phyloP scores from a whole-genome alignment of 805 yeast species.

The Yamadazyma insecticola region DNA sequence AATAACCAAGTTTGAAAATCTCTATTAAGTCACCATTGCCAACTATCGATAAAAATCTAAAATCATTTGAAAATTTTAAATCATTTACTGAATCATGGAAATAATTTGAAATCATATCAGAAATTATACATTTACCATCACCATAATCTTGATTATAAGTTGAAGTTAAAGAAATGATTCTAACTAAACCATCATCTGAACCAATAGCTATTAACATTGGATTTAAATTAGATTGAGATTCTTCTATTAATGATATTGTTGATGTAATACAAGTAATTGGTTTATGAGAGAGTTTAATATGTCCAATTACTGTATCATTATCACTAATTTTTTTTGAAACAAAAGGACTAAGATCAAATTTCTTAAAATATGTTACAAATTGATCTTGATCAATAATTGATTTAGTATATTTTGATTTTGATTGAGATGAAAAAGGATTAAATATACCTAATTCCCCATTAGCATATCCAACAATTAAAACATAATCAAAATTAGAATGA shows the following conservation, averaged over 20 bases:
- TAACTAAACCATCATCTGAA: slow-evolving; percentile 60
- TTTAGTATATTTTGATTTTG: slow-evolving; percentile 11
- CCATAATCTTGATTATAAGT: slow-evolving; percentile 27
- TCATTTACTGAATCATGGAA: slow-evolving; percentile 59
- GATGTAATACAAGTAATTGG: slow-evolving; percentile 49
- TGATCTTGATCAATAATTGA: slow-evolving; percentile 22
- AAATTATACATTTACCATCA: slow-evolving; percentile 18
- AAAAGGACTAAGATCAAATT: slow-evolving; percentile 31
- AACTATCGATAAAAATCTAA: slow-evolving; percentile 41
- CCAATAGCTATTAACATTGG: slow-evolving; percentile 49
- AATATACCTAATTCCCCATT: slow-evolving; percentile 58
- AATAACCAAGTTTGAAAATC: slow-evolving; percentile 36
- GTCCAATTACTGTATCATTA: slow-evolving; percentile 32
- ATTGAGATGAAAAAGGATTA: slow-evolving; percentile 23
- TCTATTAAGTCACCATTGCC: slow-evolving; percentile 53
- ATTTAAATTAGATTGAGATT: slow-evolving; percentile 19
- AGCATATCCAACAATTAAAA: slow-evolving; percentile 54
- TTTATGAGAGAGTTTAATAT: slow-evolving; percentile 55
- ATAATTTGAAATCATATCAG: slow-evolving; percentile 59
- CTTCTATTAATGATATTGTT: slow-evolving; percentile 16
- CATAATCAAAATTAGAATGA: slow-evolving; percentile 36
- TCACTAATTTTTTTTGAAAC: slow-evolving; percentile 4
- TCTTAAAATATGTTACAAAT: slow-evolving; percentile 31
- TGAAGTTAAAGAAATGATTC: slow-evolving; percentile 48
- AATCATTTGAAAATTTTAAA: slow-evolving; percentile 45